phyloP scores from a whole-genome alignment of 192 early-diverging fungal genomes.

The Linnemannia elongata region DNA sequence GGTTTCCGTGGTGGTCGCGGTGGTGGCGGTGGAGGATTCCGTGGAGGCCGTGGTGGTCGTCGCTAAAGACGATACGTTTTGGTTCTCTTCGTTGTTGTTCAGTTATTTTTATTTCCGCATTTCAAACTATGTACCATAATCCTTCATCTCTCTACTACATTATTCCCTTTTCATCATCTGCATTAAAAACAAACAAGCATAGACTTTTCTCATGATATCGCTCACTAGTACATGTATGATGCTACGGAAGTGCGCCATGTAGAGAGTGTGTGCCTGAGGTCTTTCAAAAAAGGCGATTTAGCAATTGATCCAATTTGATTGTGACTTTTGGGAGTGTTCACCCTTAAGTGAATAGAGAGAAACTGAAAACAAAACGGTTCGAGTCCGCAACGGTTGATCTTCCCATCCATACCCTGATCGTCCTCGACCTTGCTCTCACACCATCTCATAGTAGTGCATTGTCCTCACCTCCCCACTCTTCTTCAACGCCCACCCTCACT shows the following conservation, averaged over 20 bases:
- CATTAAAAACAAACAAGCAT: slow-evolving; percentile 12
- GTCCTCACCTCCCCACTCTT: background rate
- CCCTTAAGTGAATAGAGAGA: background rate
- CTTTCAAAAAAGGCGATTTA: no score
- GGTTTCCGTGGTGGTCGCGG: slow-evolving; percentile 56
- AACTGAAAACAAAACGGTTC: slow-evolving; percentile 7
- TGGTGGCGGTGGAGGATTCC: slow-evolving; percentile 54
- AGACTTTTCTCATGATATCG: background rate
- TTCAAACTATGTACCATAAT: slow-evolving; percentile 18
- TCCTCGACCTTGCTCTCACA: background rate
- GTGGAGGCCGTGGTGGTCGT: slow-evolving; percentile 62
- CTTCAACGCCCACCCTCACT: background rate
- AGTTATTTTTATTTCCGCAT: slow-evolving; percentile 8
- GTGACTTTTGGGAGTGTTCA: no score
- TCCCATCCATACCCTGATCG: background rate
- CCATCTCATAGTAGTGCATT: background rate
- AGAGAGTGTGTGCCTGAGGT: no score
- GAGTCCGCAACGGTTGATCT: slow-evolving; percentile 1
- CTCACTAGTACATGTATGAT: background rate
- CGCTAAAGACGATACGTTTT: slow-evolving; percentile 26
- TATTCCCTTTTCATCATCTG: background rate
- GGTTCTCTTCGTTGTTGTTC: background rate
- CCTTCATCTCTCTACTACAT: background rate
- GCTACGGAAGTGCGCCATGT: no score
- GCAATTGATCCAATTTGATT: no score